Percentiles rank a stretch among this genome's conserved stretches.
Evolutionary conservation across 768 basidiomycete species (phyloP).

Genomic region (Calocera viscosa): DNA sequence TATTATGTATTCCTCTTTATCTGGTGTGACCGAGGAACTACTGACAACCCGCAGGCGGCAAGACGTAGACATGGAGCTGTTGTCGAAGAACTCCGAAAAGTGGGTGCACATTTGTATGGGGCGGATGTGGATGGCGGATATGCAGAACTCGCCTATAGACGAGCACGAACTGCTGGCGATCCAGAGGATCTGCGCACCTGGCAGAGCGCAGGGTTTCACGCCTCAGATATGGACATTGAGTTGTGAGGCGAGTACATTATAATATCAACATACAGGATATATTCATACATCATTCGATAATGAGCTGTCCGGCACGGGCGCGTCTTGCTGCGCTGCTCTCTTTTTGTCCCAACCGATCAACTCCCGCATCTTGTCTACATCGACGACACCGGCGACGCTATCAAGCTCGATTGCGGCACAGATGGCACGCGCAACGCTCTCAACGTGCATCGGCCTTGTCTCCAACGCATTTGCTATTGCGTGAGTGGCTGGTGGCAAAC

Average conservation of each 20-base stretch:
- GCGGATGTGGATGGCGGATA: slow-evolving; percentile 25
- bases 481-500: slow-evolving; percentile 25
- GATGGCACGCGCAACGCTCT: slow-evolving; percentile 81
- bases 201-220: slow-evolving; percentile 7
- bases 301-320: neutral
- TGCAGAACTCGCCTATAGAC: slow-evolving; percentile 49
- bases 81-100: slow-evolving; percentile 53
- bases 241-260: neutral
- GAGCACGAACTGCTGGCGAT: slow-evolving; percentile 24
- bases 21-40: neutral
- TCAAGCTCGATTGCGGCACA: slow-evolving; percentile 45
- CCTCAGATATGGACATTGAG: too few species aligned
- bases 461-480: slow-evolving; percentile 66
- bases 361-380: slow-evolving; percentile 59
- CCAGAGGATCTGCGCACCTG: slow-evolving; percentile 40
- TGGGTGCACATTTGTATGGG: slow-evolving; percentile 46
- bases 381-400: slow-evolving; percentile 50
- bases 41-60: slow-evolving; percentile 44
- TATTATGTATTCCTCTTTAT: slow-evolving; percentile 48
- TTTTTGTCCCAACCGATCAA: slow-evolving; percentile 49
- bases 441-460: slow-evolving; percentile 89
- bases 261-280: neutral
- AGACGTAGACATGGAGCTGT: slow-evolving; percentile 51
- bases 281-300: neutral
- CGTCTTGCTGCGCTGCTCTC: neutral